Percentiles rank a stretch among this genome's conserved stretches.
Conservation (phyloP, 169 alveolate species). For the Cryptosporidium ubiquitum region DNA sequence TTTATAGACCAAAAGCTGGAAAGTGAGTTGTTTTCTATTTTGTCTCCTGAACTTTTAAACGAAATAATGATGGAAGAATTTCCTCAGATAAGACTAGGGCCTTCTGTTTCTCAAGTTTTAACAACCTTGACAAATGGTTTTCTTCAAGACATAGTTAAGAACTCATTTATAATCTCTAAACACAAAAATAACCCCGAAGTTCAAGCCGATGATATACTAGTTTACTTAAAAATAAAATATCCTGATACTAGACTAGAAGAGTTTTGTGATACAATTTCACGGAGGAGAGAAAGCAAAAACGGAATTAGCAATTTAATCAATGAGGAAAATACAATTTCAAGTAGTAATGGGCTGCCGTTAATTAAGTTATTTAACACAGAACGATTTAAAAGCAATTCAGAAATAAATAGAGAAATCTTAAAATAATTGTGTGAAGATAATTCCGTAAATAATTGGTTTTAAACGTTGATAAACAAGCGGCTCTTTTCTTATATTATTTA, state of each 20-base stretch:
- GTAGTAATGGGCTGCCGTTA: background rate
- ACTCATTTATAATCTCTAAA: conserved; percentile 30
- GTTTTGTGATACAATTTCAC: conserved; percentile 13
- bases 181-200: conserved; percentile 14
- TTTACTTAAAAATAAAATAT: conserved; percentile 48
- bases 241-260: conserved; percentile 29
- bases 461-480: background rate
- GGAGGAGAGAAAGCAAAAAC: background rate
- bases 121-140: conserved; percentile 42
- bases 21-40: background rate
- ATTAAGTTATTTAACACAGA: conserved; percentile 8
- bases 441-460: background rate
- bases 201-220: conserved; percentile 39
- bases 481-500: background rate
- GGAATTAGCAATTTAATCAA: background rate
- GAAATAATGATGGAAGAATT: conserved; percentile 50
- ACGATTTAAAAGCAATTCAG: background rate
- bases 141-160: conserved; percentile 21
- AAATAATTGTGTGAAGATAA: conserved; percentile 16
- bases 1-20: conserved; percentile 7
- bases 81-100: conserved; percentile 61
- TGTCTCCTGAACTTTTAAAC: conserved; percentile 46
- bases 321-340: background rate
- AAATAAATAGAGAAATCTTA: background rate
- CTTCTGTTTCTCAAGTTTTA: conserved; percentile 61